A percentile compares a stretch with the other conserved stretches of the same genome.
These are phyloP conservation scores for Aspergillus uvarum DNA, from an alignment of 2,329 filamentous ascomycete species.

Conservation along the genomic window DNA sequence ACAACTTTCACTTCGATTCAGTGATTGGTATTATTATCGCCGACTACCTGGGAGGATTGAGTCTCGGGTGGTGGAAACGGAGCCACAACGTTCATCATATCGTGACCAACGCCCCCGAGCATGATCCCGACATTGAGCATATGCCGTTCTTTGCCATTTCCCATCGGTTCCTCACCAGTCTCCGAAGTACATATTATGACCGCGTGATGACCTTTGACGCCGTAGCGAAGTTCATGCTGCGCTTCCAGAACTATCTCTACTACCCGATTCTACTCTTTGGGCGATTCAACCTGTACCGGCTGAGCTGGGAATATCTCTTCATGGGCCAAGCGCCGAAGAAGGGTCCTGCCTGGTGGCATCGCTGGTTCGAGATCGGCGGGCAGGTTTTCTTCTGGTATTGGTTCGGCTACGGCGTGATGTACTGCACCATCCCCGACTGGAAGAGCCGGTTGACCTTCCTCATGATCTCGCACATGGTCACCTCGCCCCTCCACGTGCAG, in stretches of 20 bases:
- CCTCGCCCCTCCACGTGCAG: constrained; percentile 80
- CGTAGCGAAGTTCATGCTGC: constrained; percentile 67
- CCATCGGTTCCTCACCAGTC: constrained; percentile 70
- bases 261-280: constrained; percentile 78
- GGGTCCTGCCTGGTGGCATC: constrained; percentile 79
- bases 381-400: constrained; percentile 81
- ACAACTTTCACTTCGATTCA: constrained; percentile 79
- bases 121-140: constrained; percentile 93
- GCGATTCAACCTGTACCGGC: constrained; percentile 80
- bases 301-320: constrained; percentile 77
- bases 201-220: constrained; percentile 75
- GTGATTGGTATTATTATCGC: constrained; percentile 87
- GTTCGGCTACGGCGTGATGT: constrained; percentile 81
- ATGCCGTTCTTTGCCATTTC: constrained; percentile 86
- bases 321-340: constrained; percentile 68
- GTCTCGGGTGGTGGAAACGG: constrained; percentile 94
- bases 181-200: constrained; percentile 82
- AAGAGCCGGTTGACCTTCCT: constrained; percentile 71
- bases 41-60: constrained; percentile 84
- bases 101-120: constrained; percentile 90
- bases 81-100: constrained; percentile 97
- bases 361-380: constrained; percentile 74
- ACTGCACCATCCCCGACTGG: constrained; percentile 67
- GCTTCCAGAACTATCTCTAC: constrained; percentile 78
- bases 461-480: constrained; percentile 75